Evolutionary conservation across 2,329 filamentous ascomycete genomes (phyloP), one percentile per base, ranked within the genome.

Genomic region (Blumeria graminis): DNA sequence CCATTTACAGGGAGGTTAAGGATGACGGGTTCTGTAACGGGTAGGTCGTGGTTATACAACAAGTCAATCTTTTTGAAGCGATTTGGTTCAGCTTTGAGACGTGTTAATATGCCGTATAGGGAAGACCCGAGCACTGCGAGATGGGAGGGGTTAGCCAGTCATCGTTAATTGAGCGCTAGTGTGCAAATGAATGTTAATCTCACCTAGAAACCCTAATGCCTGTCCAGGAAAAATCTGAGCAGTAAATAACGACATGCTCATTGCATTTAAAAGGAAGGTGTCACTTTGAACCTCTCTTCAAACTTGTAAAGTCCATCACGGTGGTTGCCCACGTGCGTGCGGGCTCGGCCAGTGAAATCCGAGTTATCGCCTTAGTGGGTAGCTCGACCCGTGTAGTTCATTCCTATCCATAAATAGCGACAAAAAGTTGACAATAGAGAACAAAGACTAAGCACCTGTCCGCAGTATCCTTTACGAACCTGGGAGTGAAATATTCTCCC

Each of bases 51-150:
- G 33, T 87, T 87, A 69, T 92, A 93, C 48, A 81, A 75, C 36
- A 95, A 72, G 63, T 95, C 82, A 67, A 96, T 80, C 63, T 82
- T 82, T 3, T 86, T 85, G 69, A 90, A 95, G 6, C 76, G 75
- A 62, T 84, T 80, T 9, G 87, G 86, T 67, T 94, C 86, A 56
- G 86, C 82, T 68, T 95, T 96, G 65, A 96, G 75, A 56, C 86
- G 82, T 33, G 85, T 88, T 58, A 96, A 71, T 64, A 93, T 77
- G 66, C 94, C 87, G 70, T 96, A 88, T 38, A 98, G 77, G 1
- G 89, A 94, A 60, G 87, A 85, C 57, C 92, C 92, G 57, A 98
- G 80, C 54, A 82, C 88, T 94, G 66, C 32, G 39, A 43, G 35
- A 55, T 33, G n/a, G 7, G 36, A 36, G 39, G 22, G 22, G 32